These are phyloP conservation scores for Apophysomyces variabilis DNA, from an alignment of 371 early-diverging fungal genomes.

Conservation along the genomic window DNA sequence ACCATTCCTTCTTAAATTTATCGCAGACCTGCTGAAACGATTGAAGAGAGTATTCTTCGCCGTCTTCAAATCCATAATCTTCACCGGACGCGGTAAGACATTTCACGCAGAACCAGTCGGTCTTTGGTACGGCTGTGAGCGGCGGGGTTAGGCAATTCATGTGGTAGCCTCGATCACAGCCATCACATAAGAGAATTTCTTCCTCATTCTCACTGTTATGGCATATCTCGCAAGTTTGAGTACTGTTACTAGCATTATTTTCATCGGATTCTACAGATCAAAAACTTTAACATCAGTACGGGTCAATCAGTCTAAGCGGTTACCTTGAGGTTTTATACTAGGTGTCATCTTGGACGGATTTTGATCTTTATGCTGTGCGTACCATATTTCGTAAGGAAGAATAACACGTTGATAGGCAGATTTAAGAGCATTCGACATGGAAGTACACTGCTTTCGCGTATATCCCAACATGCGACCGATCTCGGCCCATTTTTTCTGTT, in stretches of 20 bases:
- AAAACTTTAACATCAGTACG: background rate
- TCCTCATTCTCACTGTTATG: constrained; percentile 61
- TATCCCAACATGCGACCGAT: constrained; percentile 83
- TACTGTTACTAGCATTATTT: constrained; percentile 10
- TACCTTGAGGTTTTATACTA: too few species aligned
- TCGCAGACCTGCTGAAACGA: constrained; percentile 83
- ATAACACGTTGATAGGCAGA: constrained; percentile 78
- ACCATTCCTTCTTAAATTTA: constrained; percentile 81
- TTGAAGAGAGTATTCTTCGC: constrained; percentile 75
- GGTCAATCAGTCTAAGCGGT: too few species aligned
- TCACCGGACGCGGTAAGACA: constrained; percentile 80
- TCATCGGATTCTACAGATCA: background rate
- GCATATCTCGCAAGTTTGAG: constrained; percentile 68
- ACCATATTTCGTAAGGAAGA: constrained; percentile 85
- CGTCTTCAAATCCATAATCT: constrained; percentile 94
- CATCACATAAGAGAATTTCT: constrained; percentile 83
- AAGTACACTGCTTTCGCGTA: constrained; percentile 78
- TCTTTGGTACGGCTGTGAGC: constrained; percentile 64
- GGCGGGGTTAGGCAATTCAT: constrained; percentile 80
- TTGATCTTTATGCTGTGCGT: constrained; percentile 52
- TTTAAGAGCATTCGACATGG: constrained; percentile 86
- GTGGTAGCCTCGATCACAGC: constrained; percentile 87
- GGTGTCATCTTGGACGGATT: background rate
- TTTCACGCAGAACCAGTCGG: constrained; percentile 89
- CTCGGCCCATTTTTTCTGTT: constrained; percentile 88